A percentile compares a stretch with the other conserved stretches of the same genome.
Evolutionary conservation across 805 yeast species (phyloP).

Genomic region (Candida sphagnicola): DNA sequence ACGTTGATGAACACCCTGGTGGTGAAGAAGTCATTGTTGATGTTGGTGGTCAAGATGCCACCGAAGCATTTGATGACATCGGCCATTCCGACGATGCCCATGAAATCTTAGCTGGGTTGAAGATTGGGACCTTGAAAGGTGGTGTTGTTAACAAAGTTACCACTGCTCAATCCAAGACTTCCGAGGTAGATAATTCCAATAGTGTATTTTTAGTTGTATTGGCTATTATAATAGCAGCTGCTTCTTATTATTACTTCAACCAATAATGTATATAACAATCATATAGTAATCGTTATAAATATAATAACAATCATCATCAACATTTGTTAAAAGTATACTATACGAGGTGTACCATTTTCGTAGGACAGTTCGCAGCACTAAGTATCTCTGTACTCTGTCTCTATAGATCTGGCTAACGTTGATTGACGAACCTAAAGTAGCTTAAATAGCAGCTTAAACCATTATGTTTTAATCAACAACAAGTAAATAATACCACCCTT

Average conservation of each 20-base stretch:
- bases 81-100: slow-evolving; percentile 98
- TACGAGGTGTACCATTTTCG: too few relatives aligned
- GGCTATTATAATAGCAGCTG: slow-evolving; percentile 27
- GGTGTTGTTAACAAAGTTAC: slow-evolving; percentile 36
- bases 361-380: too few relatives aligned
- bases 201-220: slow-evolving; percentile 31
- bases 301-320: too few relatives aligned
- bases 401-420: too few relatives aligned
- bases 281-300: too few relatives aligned
- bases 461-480: too few relatives aligned
- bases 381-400: too few relatives aligned
- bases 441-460: too few relatives aligned
- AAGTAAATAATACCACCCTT: too few relatives aligned
- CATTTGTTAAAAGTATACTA: too few relatives aligned
- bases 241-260: slow-evolving; percentile 36
- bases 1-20: slow-evolving; percentile 47
- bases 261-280: slow-evolving; percentile 9
- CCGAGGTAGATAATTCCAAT: slow-evolving; percentile 14
- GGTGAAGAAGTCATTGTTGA: slow-evolving; percentile 45
- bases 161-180: slow-evolving; percentile 16
- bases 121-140: slow-evolving; percentile 78
- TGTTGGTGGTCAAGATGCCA: slow-evolving; percentile 42
- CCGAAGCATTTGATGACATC: slow-evolving; percentile 60
- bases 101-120: slow-evolving; percentile 62
- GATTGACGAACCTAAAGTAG: too few relatives aligned